A percentile compares a stretch with the other conserved stretches of the same genome.
phyloP scores from a whole-genome alignment of 192 early-diverging fungal species.

The Mortierella alpina region DNA sequence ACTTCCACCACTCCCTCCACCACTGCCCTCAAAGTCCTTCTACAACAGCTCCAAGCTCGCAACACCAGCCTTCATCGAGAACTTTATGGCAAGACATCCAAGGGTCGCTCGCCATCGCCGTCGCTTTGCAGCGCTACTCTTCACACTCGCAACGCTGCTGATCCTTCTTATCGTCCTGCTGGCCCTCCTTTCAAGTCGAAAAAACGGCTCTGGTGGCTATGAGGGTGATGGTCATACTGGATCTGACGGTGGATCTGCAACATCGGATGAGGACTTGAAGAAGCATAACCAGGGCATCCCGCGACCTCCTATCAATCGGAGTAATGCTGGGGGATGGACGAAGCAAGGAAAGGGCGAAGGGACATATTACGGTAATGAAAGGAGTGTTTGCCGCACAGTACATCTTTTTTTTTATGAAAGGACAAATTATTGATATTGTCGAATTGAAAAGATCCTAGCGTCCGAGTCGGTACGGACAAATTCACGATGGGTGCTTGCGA shows the following conservation, averaged over 20 bases:
- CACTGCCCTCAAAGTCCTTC: slow-evolving; percentile 31
- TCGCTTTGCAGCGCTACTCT: slow-evolving; percentile 22
- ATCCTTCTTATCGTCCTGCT: slow-evolving; percentile 23
- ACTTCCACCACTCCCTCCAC: slow-evolving; percentile 18
- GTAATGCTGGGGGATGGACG: slow-evolving; percentile 30
- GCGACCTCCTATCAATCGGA: slow-evolving; percentile 30
- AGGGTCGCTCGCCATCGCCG: slow-evolving; percentile 34
- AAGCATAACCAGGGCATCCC: slow-evolving; percentile 22
- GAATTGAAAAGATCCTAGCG: slow-evolving; percentile 3
- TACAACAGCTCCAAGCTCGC: slow-evolving; percentile 11
- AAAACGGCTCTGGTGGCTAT: neutral
- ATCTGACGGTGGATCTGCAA: slow-evolving; percentile 4
- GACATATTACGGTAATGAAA: slow-evolving; percentile 59
- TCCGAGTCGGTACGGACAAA: slow-evolving; percentile 7
- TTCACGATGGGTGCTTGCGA: slow-evolving; percentile 41
- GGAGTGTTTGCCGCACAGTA: neutral
- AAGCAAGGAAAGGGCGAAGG: slow-evolving; percentile 55
- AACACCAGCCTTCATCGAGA: slow-evolving; percentile 28
- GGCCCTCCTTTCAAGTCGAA: slow-evolving; percentile 15
- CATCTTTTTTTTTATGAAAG: slow-evolving; percentile 44
- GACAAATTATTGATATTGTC: neutral
- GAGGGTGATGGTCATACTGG: slow-evolving; percentile 4
- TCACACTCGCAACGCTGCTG: neutral
- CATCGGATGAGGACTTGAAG: slow-evolving; percentile 17
- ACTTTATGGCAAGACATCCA: slow-evolving; percentile 29